A percentile compares a stretch with the other conserved stretches of the same genome.
These are phyloP conservation scores for Phialophora chinensis DNA, from an alignment of 2,329 filamentous ascomycete species.

Conservation along the genomic window DNA sequence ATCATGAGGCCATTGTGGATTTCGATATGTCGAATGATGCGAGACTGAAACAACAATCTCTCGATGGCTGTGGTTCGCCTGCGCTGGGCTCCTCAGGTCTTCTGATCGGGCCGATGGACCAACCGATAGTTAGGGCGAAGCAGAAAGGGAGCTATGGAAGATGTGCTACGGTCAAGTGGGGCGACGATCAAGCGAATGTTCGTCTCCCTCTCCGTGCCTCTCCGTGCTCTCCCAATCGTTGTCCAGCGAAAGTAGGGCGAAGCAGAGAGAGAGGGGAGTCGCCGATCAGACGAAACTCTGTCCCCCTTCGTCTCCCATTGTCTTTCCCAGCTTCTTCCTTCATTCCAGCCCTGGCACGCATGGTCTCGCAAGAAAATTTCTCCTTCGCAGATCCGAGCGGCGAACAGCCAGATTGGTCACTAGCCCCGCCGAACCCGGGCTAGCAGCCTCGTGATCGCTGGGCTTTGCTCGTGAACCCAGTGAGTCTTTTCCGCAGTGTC, in stretches of 20 bases:
- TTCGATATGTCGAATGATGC: not conserved
- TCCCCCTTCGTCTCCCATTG: too few relatives aligned
- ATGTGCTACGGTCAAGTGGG: not conserved
- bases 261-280: not conserved
- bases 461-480: not conserved
- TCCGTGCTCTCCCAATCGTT: too few relatives aligned
- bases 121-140: not conserved
- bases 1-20: not conserved
- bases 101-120: not conserved
- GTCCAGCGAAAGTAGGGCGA: not conserved
- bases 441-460: slow-evolving; percentile 26
- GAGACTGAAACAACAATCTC: slow-evolving; percentile 2
- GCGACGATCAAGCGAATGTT: not conserved
- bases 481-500: not conserved
- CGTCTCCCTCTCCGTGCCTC: too few relatives aligned
- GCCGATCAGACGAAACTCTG: not conserved
- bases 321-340: not conserved
- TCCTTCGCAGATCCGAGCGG: slow-evolving; percentile 11
- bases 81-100: not conserved
- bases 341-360: too few relatives aligned
- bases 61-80: not conserved
- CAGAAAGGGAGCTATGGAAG: not conserved
- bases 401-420: slow-evolving; percentile 18
- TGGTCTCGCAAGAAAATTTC: slow-evolving; percentile 3
- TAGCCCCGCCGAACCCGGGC: slow-evolving; percentile 5